Evolutionary conservation across 805 yeast genomes (phyloP).

Genomic region (Candida michaelii): DNA sequence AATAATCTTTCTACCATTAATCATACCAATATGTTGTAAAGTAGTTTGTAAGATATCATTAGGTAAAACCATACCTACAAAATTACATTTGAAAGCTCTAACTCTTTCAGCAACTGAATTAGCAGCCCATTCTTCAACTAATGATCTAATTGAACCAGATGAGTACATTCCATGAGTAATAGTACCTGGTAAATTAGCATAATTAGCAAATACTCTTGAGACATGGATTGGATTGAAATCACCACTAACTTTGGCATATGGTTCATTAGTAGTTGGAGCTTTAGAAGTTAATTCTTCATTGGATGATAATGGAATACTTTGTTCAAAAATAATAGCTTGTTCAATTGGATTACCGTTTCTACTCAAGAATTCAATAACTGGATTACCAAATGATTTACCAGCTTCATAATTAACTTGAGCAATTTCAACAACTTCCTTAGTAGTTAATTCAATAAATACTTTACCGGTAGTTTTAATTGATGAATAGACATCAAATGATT

Average conservation of each 20-base stretch:
- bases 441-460: slow-evolving; percentile 83
- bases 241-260: slow-evolving; percentile 96
- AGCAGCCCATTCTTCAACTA: slow-evolving; percentile 98
- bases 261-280: slow-evolving; percentile 95
- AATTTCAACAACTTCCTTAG: slow-evolving; percentile 82
- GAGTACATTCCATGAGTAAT: slow-evolving; percentile 99
- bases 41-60: slow-evolving; percentile 84
- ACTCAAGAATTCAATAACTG: slow-evolving; percentile 88
- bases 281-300: slow-evolving; percentile 62
- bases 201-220: slow-evolving; percentile 88
- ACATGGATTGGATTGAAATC: slow-evolving; percentile 99
- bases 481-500: slow-evolving; percentile 71
- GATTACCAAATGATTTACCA: slow-evolving; percentile 93
- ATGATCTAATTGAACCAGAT: slow-evolving; percentile 89
- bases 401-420: slow-evolving; percentile 87
- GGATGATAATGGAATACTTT: slow-evolving; percentile 79
- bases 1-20: slow-evolving; percentile 96
- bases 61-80: slow-evolving; percentile 97
- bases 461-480: slow-evolving; percentile 83
- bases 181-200: slow-evolving; percentile 94
- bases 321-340: slow-evolving; percentile 89
- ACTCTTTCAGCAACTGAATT: slow-evolving; percentile 95
- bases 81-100: slow-evolving; percentile 85
- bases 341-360: slow-evolving; percentile 93
- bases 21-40: slow-evolving; percentile 97